Percentiles rank a stretch among this genome's conserved stretches.
These are phyloP conservation scores for Tephrocybe sp. DNA, from an alignment of 768 basidiomycete genomes.

Conservation along the genomic window DNA sequence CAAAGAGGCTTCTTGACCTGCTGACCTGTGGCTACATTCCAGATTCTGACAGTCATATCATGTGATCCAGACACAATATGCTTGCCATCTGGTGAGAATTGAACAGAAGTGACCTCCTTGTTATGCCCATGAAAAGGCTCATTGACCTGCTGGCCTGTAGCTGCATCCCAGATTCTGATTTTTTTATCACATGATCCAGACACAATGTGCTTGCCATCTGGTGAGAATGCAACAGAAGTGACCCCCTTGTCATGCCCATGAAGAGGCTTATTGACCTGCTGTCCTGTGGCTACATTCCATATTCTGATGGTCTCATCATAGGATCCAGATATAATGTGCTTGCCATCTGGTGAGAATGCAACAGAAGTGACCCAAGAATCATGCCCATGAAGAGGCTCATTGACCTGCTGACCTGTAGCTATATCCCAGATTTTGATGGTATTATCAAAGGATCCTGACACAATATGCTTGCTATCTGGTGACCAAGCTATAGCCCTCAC, in stretches of 20 bases:
- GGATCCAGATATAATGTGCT: too few relatives aligned
- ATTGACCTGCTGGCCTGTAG: neutral
- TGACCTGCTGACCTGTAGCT: neutral
- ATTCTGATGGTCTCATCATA: neutral
- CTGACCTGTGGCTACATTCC: too few relatives aligned
- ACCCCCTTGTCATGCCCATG: too few relatives aligned
- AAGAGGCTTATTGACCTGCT: neutral
- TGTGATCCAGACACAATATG: too few relatives aligned
- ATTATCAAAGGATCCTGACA: neutral
- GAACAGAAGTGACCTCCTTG: neutral
- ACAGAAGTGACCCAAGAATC: too few relatives aligned
- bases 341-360: too few relatives aligned
- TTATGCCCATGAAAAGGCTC: neutral
- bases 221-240: too few relatives aligned
- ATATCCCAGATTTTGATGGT: conserved; percentile 4
- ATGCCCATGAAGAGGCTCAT: neutral
- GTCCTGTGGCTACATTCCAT: conserved; percentile 1
- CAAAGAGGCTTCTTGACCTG: too few relatives aligned
- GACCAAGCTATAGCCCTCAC: neutral
- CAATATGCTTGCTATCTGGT: neutral
- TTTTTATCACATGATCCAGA: too few relatives aligned
- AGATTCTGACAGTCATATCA: too few relatives aligned
- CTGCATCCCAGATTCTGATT: conserved; percentile 1
- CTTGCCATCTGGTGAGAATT: too few relatives aligned
- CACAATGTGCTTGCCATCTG: too few relatives aligned